Conservation (phyloP, 2,329 filamentous ascomycete genomes). For the Fusarium luffae region DNA sequence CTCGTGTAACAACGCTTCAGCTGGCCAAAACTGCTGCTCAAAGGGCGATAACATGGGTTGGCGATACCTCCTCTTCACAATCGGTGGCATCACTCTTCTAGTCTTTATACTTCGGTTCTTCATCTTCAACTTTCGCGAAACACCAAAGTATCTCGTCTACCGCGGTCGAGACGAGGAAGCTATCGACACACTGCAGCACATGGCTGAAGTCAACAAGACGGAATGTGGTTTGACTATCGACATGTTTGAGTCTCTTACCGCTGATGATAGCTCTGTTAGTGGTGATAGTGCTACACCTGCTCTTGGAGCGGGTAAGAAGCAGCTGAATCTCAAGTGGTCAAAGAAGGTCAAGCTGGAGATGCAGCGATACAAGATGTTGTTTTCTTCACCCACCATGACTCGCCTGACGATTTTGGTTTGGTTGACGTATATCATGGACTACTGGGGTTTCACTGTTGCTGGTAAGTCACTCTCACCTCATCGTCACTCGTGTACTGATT, state of each 20-base stretch:
- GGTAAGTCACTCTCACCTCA: slow-evolving; percentile 37
- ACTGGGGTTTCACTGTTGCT: slow-evolving; percentile 54
- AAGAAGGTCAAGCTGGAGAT: slow-evolving; percentile 34
- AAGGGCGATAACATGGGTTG: slow-evolving; percentile 61
- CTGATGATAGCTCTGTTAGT: slow-evolving; percentile 40
- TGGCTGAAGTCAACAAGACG: slow-evolving; percentile 55
- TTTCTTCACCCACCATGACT: slow-evolving; percentile 49
- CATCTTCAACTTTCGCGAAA: slow-evolving; percentile 60
- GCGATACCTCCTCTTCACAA: slow-evolving; percentile 58
- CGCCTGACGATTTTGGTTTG: slow-evolving; percentile 51
- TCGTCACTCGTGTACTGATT: neutral
- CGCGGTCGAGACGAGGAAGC: slow-evolving; percentile 59
- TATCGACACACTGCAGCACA: slow-evolving; percentile 59
- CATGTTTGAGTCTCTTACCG: slow-evolving; percentile 48
- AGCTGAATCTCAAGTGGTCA: slow-evolving; percentile 21
- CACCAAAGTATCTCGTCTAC: slow-evolving; percentile 59
- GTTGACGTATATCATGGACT: slow-evolving; percentile 55
- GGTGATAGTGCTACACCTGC: slow-evolving; percentile 25
- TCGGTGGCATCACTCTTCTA: slow-evolving; percentile 57
- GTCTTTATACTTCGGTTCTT: slow-evolving; percentile 59
- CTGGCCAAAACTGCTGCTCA: slow-evolving; percentile 51
- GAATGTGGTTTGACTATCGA: slow-evolving; percentile 52
- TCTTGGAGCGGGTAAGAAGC: slow-evolving; percentile 32
- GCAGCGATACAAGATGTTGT: slow-evolving; percentile 49
- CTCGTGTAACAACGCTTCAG: slow-evolving; percentile 54